phyloP scores from a whole-genome alignment of 164 flowering plant species.

The Vitis riparia region DNA sequence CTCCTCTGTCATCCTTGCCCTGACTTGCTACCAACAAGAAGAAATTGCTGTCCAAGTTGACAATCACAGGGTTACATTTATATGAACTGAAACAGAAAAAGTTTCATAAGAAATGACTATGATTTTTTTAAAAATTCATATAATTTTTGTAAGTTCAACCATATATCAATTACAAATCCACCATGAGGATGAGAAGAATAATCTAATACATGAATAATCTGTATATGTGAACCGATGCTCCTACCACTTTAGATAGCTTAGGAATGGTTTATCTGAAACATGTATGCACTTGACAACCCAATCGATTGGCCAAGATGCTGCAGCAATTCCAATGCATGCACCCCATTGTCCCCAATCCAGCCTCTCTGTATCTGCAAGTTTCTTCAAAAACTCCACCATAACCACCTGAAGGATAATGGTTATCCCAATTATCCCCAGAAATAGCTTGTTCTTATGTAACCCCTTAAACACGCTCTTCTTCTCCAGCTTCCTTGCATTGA shows the following conservation, averaged over 20 bases:
- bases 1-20: too few species aligned
- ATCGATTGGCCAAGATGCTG: conserved; percentile 52
- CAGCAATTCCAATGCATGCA: conserved; percentile 39
- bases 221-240: too few species aligned
- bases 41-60: too few species aligned
- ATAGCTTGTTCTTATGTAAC: conserved; percentile 39
- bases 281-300: conserved; percentile 56
- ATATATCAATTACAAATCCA: too few species aligned
- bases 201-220: too few species aligned
- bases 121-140: too few species aligned
- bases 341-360: conserved; percentile 62
- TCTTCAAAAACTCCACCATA: conserved; percentile 52
- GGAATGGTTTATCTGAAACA: conserved; percentile 34
- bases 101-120: too few species aligned
- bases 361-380: conserved; percentile 55
- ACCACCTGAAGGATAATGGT: conserved; percentile 48
- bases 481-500: conserved; percentile 50
- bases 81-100: too few species aligned
- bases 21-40: too few species aligned
- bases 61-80: too few species aligned
- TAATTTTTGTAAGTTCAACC: too few species aligned
- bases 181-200: too few species aligned
- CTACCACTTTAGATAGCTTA: conserved; percentile 25
- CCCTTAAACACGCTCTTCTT: conserved; percentile 48
- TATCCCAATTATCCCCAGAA: conserved; percentile 39